Base-by-base conservation (phyloP, 768 basidiomycete genomes). In the Panellus pusillus region DNA sequence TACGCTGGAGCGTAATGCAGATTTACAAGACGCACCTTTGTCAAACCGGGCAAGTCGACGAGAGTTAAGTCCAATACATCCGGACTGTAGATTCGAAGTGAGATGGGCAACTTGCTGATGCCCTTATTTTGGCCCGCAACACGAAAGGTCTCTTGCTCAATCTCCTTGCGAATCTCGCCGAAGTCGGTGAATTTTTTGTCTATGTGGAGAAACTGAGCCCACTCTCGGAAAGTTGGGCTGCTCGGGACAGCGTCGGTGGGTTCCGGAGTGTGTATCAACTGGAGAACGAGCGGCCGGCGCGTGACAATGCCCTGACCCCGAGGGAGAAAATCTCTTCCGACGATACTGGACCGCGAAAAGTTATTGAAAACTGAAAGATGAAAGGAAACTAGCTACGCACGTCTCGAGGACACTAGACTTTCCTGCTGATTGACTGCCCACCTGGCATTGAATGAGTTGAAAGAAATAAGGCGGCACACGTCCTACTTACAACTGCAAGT, bases 71-170 rank as follows among this genome's bases (percentile, higher is more conserved):
- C 96, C 61, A 98, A 75, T 32, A 99, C 97, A 62, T 93, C 84
- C 19, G 96, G 94, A 56, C 94, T 97, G 70, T 89, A 95, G 75
- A 99, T 97, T 68, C 93, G 83, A 43, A 99, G 79, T 54, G 94
- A 92, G 64, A 98, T 98, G 2, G 96, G 95, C 43, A 97, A 71
- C 68, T 95, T 94, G 74, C 93, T 95, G 54, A 99, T 89, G 41
- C 97, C 97, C 73, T 98, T 99, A 72, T 98, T 98, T 76, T 98
- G 95, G 0, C 97, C 97, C 0, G 97, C 97, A 15, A 99, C 95
- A 40, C 97, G 78, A 70, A 87, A 94, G 2, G 97, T 99, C 76
- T 99, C 97, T 67, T 91, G 88, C 71, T 99, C 97, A 54, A 99
- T 99, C 75, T 99, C 97, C 61, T 87, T 89, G 37, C 96, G 81